Percentiles rank a stretch among this genome's conserved stretches.
Conservation (phyloP, 768 basidiomycete genomes). For the Pleurotus platypus region DNA sequence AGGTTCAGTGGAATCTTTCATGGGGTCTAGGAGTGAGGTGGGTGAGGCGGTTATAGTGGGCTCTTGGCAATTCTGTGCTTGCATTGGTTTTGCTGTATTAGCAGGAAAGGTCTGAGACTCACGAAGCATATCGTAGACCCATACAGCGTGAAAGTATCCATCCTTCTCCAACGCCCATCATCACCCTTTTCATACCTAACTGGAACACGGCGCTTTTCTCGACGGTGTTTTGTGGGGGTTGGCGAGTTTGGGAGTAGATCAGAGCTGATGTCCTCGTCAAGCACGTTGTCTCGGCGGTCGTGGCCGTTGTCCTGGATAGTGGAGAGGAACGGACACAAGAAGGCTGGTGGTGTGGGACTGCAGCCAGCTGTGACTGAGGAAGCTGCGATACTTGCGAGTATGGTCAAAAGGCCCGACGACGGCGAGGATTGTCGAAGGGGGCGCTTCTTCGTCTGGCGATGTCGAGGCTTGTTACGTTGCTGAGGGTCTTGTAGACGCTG, state of each 20-base stretch:
- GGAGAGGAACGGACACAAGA: constrained; percentile 54
- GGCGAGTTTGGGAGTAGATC: constrained; percentile 10
- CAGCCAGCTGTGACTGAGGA: constrained; percentile 42
- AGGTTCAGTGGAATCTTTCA: constrained; percentile 15
- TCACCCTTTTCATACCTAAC: constrained; percentile 48
- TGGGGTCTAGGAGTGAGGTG: constrained; percentile 15
- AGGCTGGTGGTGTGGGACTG: constrained; percentile 52
- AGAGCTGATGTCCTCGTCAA: constrained; percentile 8
- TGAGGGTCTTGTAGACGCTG: neutral
- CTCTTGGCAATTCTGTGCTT: constrained; percentile 19
- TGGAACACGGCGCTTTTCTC: constrained; percentile 33
- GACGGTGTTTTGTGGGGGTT: constrained; percentile 12
- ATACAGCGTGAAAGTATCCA: constrained; percentile 55
- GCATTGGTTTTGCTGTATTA: neutral
- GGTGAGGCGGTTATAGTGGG: constrained; percentile 24
- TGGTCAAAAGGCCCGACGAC: constrained; percentile 48
- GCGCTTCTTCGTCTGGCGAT: neutral
- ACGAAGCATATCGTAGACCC: constrained; percentile 68
- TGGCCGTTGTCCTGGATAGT: constrained; percentile 13
- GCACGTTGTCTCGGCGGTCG: neutral
- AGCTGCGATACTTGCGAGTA: constrained; percentile 54
- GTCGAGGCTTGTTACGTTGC: neutral
- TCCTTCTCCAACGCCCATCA: constrained; percentile 58
- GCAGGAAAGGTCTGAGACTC: constrained; percentile 21
- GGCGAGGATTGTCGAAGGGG: constrained; percentile 22